Base-by-base conservation (phyloP, 2,329 filamentous ascomycete genomes). In the Cercospora beticola region DNA sequence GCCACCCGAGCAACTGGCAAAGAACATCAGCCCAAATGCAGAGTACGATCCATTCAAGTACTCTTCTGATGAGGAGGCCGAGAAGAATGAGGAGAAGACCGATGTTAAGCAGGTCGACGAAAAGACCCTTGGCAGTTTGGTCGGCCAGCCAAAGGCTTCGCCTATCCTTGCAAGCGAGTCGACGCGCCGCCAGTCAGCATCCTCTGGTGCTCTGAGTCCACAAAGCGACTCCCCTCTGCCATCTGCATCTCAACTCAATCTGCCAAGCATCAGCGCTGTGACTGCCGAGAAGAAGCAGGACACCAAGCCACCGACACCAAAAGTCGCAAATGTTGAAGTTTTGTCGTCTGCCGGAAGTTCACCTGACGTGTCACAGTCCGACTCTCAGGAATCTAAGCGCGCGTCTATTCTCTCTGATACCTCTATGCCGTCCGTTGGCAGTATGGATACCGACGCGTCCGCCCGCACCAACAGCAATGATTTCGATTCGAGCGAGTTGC, bases 31-130 rank as follows among this genome's bases (percentile, higher is more conserved):
- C 14, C 5, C 12, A n/a, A 12, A 57, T 30, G 52, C 62, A 7
- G 62, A 65, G 49, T 65, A 65, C 31, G 62, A 65, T 14, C 62
- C 62, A 7, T 65, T 58, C 33, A 65, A 58, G 33, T 65, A 58
- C 36, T 30, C 62, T 43, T 36, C 52, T 46, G 62, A 46, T 9
- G 31, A 56, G 49, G 21, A 56, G 18, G 18, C 30, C 2, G 21
- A 49, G 33, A 31, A 21, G n/a, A 46, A 65, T 14, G 31, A 28
- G 4, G 12, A 43, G 30, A 49, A 26, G 33, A 40, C 21, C 1
- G 52, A 33, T 12, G 33, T 43, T 1, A 65, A 65, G 21, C 62
- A 65, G 10, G 54, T 65, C 10, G 54, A 65, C n/a, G 23, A 59
- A 36, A 57, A 40, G 23, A 59, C 62, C 1, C 62, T 65, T 59